A percentile compares a stretch with the other conserved stretches of the same genome.
These are phyloP conservation scores for Pseudogymnoascus sp. DNA, from an alignment of 2,329 filamentous ascomycete species.

Conservation along the genomic window DNA sequence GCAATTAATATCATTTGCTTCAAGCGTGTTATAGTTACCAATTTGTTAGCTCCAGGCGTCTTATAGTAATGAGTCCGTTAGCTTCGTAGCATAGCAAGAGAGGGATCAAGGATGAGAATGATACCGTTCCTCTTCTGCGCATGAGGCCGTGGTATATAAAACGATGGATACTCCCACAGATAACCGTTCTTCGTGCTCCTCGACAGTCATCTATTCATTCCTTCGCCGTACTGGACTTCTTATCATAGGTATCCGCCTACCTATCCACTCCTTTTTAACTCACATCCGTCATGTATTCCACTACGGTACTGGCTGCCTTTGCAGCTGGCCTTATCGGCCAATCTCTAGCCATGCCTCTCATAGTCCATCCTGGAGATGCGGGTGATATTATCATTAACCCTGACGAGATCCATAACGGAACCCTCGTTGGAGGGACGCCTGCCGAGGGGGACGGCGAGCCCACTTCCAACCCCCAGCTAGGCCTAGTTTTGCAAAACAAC, in stretches of 20 bases:
- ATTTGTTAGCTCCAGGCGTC: not conserved
- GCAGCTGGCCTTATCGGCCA: not conserved
- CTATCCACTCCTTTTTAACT: not conserved
- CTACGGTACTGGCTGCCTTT: not conserved
- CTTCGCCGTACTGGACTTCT: not conserved
- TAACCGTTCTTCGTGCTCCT: not conserved
- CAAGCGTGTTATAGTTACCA: not conserved
- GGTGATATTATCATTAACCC: not conserved
- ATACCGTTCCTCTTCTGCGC: not conserved
- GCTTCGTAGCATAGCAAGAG: not conserved
- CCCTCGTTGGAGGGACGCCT: not conserved
- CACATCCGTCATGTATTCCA: not conserved
- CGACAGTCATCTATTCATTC: not conserved
- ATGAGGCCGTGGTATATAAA: not conserved
- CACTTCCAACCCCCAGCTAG: not conserved
- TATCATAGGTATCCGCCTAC: not conserved
- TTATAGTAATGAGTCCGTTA: not conserved
- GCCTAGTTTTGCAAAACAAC: not conserved
- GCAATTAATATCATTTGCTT: slow-evolving; percentile 2
- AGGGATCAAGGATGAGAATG: not conserved
- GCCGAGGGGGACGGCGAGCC: not conserved
- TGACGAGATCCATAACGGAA: not conserved
- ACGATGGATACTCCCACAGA: not conserved
- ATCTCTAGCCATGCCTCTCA: not conserved
- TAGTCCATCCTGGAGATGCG: not conserved